Evolutionary conservation across 345 rosid species (phyloP), one percentile per base, ranked within the genome.

Genomic region (Euphorbia peplus): DNA sequence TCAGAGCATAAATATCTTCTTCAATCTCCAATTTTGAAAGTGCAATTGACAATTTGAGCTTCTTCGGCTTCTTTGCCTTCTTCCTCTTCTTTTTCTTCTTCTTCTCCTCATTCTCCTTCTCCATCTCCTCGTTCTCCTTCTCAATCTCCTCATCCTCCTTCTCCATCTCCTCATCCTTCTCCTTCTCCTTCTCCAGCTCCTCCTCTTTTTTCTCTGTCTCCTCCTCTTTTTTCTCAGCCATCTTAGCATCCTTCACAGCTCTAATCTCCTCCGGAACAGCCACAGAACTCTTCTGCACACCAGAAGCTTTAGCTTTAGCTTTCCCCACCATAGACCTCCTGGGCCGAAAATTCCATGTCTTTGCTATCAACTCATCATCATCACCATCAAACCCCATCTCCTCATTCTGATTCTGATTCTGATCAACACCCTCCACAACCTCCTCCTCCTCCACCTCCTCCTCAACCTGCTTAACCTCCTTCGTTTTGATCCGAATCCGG

Each of bases 281-380:
- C 58, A 35, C 73, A 51, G 71, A 63, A 70, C 64, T 70, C 80
- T 69, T 84, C 62, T 35, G 4, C 4, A 41, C 50, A 53, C 73
- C 80, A 16, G 76, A 56, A 66, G 70, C 75, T 70, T 85, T 82
- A 10, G 64, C 50, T 37, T 71, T 54, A 7, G 80, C 68, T 60
- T 69, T 83, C 69, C 96, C 83, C 44, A n/a, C n/a, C n/a, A n/a
- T n/a, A n/a, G n/a, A n/a, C n/a, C n/a, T n/a, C n/a, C n/a, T n/a
- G n/a, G 92, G 96, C 73, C 96, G 75, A 60, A 89, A 74, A 70
- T 87, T 89, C 96, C 96, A 84, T n/a, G 82, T 76, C 82, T 85
- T 88, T 12, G 81, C 80, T 32, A 72, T 73, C 58, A 73, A n/a
- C n/a, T n/a, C 69, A 21, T 77, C 87, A 14, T 78, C 95, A 25